Evolutionary conservation across 164 flowering plant genomes (phyloP).

Genomic region (Taxillus chinensis): DNA sequence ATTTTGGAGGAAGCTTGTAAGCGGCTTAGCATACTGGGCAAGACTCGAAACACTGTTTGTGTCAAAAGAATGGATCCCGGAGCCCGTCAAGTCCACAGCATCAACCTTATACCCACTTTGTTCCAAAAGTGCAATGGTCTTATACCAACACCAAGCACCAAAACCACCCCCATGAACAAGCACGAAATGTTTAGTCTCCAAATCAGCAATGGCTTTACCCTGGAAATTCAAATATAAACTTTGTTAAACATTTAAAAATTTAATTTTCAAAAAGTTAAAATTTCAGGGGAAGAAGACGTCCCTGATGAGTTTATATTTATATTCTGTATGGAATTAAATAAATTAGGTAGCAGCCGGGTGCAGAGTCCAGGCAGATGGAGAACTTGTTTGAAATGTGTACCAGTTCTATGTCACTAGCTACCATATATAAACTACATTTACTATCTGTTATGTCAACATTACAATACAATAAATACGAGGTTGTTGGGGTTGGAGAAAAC

Average conservation of each 20-base stretch:
- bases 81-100: conserved; percentile 3
- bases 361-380: too few species aligned
- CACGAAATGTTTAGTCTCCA: conserved; percentile 5
- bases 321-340: too few species aligned
- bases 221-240: neutral
- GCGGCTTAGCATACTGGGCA: conserved; percentile 4
- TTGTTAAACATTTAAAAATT: neutral
- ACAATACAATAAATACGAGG: neutral
- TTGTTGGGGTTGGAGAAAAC: neutral
- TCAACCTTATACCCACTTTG: conserved; percentile 1
- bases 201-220: neutral
- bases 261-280: neutral
- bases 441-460: too few species aligned
- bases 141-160: conserved; percentile 8
- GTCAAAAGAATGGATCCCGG: conserved; percentile 4
- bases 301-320: too few species aligned
- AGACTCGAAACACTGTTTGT: conserved; percentile 1
- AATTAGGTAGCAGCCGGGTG: too few species aligned
- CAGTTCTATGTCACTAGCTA: too few species aligned
- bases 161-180: conserved; percentile 7
- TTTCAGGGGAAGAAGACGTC: too few species aligned
- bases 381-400: too few species aligned
- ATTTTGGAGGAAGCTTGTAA: neutral
- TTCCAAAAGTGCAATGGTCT: neutral
- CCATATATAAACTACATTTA: too few species aligned